Conservation (phyloP, 2,329 filamentous ascomycete genomes). For the Fusarium chaquense region DNA sequence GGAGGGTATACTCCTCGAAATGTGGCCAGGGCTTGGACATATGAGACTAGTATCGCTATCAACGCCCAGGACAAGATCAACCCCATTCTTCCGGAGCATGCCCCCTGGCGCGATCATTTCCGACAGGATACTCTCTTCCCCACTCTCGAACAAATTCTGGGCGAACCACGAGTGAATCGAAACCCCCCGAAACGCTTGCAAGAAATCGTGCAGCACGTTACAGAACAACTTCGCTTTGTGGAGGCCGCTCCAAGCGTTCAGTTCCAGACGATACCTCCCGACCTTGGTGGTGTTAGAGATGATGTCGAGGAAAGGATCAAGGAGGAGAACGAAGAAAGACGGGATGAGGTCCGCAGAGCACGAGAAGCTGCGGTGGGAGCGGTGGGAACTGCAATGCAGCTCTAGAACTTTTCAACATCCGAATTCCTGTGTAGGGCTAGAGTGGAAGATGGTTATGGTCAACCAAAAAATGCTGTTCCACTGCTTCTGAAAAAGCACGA, state of each 20-base stretch:
- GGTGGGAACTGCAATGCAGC: conserved; percentile 68
- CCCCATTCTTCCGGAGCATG: conserved; percentile 79
- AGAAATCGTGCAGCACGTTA: conserved; percentile 80
- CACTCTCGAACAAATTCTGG: conserved; percentile 77
- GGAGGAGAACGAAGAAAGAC: conserved; percentile 71
- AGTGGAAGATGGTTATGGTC: conserved; percentile 8
- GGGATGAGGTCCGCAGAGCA: conserved; percentile 64
- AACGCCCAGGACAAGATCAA: conserved; percentile 77
- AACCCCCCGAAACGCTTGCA: conserved; percentile 82
- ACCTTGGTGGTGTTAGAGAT: conserved; percentile 75
- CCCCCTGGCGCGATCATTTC: conserved; percentile 91
- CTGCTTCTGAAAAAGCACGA: conserved; percentile 12
- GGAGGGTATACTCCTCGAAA: conserved; percentile 97
- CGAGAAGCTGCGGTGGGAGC: conserved; percentile 71
- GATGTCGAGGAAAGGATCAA: conserved; percentile 76
- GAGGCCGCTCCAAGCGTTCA: conserved; percentile 88
- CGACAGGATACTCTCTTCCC: conserved; percentile 89
- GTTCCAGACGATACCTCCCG: conserved; percentile 82
- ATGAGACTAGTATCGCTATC: conserved; percentile 93
- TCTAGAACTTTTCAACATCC: conserved; percentile 42
- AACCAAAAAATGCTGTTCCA: conserved; percentile 9
- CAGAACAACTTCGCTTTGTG: conserved; percentile 88
- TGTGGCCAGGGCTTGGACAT: conserved; percentile 95
- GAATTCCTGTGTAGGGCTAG: conserved; percentile 4
- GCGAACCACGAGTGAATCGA: conserved; percentile 79